Base-by-base conservation (phyloP, 2,329 filamentous ascomycete species). In the Cordyceps cateniannulata region DNA sequence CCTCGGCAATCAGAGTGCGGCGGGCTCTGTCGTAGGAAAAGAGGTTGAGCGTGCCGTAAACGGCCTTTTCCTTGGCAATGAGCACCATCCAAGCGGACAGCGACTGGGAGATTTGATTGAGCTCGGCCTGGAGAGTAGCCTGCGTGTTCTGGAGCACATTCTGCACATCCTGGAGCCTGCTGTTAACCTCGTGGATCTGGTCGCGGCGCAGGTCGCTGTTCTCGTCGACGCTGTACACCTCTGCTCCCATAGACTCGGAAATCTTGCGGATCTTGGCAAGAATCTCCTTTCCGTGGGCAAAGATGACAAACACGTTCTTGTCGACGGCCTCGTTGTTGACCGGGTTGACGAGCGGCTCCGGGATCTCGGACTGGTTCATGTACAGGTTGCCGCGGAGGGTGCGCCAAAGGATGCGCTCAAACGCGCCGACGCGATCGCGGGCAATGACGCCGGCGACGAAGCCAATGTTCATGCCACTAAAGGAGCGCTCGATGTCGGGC, bases 281-380 rank as follows among this genome's bases (percentile, higher is more conserved):
- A 67, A 99, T 96, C 76, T 98, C 93, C 77, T 96, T 96, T 72
- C 95, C 95, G 71, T 99, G 95, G 14, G 95, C 95, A 69, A 99
- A 99, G 75, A 99, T 99, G 71, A 99, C 93, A 71, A 99, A 99
- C 60, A 99, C 95, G 69, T 97, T 99, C 86, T 99, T 99, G 80
- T 89, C 86, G 68, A 96, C 83, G 65, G 90, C 82, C 77, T 98
- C 93, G 73, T 98, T 97, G 78, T 86, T 96, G 71, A 89, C 84
- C 18, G 95, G 93, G 74, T 99, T 91, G 72, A 96, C 82, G 67
- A 99, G 88, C 42, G 91, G 86, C 73, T 99, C 93, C 8, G 92
- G 88, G 64, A 99, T 99, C 81, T 99, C 95, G 45, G 93, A 93
- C 80, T 99, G 96, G 77, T 99, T 99, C 95, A 99, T 99, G 82